Evolutionary conservation across 2,329 filamentous ascomycete genomes (phyloP).

Genomic region (Scedosporium dehoogii): DNA sequence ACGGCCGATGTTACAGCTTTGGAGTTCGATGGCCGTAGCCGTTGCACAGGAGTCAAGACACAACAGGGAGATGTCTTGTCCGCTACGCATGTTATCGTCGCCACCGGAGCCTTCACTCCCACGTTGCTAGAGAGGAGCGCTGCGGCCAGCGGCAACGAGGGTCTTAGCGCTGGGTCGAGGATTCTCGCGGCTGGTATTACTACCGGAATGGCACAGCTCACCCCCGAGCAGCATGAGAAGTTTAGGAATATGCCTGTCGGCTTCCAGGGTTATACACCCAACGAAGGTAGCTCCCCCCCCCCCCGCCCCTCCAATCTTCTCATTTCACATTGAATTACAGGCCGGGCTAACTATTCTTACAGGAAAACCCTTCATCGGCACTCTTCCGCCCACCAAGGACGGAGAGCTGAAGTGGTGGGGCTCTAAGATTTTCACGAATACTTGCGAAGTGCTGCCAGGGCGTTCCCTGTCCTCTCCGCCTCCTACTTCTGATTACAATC

Average conservation of each 20-base stretch:
- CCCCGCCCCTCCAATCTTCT: not conserved
- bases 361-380: constrained; percentile 46
- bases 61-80: constrained; percentile 30
- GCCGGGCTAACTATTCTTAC: constrained; percentile 20
- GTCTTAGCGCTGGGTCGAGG: constrained; percentile 41
- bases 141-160: constrained; percentile 30
- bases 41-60: constrained; percentile 38
- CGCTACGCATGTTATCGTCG: constrained; percentile 43
- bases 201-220: constrained; percentile 46
- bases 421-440: constrained; percentile 49
- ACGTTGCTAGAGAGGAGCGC: constrained; percentile 43
- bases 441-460: constrained; percentile 39
- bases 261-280: constrained; percentile 28
- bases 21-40: constrained; percentile 32
- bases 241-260: constrained; percentile 40
- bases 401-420: constrained; percentile 52
- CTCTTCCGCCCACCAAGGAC: constrained; percentile 41
- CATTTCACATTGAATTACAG: constrained; percentile 9
- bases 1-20: constrained; percentile 39
- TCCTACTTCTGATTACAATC: constrained; percentile 43
- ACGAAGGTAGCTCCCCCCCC: constrained; percentile 24
- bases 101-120: constrained; percentile 48
- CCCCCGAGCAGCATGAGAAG: constrained; percentile 30
- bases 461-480: constrained; percentile 48
- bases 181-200: constrained; percentile 51